Conservation (phyloP, 768 basidiomycete species). For the Kondoa subrosea region DNA sequence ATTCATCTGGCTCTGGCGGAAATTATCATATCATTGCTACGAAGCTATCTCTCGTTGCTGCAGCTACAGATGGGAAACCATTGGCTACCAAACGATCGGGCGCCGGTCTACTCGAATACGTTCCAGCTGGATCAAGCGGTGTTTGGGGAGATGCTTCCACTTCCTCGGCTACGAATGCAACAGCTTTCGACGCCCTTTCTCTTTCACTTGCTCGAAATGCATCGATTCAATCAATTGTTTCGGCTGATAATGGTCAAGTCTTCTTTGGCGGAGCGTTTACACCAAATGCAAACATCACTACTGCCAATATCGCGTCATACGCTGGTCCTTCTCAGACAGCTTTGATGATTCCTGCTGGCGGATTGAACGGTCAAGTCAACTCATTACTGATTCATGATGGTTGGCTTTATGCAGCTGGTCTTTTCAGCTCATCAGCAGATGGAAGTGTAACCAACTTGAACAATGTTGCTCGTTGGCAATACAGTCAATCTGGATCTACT, state of each 20-base stretch:
- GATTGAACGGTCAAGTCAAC: conserved; percentile 62
- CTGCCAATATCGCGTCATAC: conserved; percentile 53
- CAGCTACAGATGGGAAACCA: conserved; percentile 35
- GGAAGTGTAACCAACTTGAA: conserved; percentile 53
- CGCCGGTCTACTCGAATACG: conserved; percentile 86
- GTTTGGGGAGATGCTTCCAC: background rate
- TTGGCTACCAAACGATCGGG: conserved; percentile 29
- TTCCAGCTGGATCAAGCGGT: conserved; percentile 33
- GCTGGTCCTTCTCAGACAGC: conserved; percentile 41
- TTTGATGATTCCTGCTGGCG: conserved; percentile 42
- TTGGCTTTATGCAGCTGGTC: conserved; percentile 64
- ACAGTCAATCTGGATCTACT: background rate
- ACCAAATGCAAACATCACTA: conserved; percentile 39
- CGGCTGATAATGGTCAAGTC: background rate
- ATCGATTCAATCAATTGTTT: conserved; percentile 4
- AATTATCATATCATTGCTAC: conserved; percentile 71
- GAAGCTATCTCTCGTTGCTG: conserved; percentile 56
- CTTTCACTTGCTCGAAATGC: conserved; percentile 17
- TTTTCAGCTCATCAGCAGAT: conserved; percentile 57
- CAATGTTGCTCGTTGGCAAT: conserved; percentile 23
- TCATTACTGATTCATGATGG: conserved; percentile 43
- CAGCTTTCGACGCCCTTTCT: conserved; percentile 23
- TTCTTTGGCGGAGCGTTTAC: conserved; percentile 53
- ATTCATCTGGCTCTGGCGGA: conserved; percentile 49
- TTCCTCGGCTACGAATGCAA: conserved; percentile 14